A percentile compares a stretch with the other conserved stretches of the same genome.
phyloP scores from a whole-genome alignment of 1,284 basidiomycete species.

The Melanopsichium pennsylvanicum region DNA sequence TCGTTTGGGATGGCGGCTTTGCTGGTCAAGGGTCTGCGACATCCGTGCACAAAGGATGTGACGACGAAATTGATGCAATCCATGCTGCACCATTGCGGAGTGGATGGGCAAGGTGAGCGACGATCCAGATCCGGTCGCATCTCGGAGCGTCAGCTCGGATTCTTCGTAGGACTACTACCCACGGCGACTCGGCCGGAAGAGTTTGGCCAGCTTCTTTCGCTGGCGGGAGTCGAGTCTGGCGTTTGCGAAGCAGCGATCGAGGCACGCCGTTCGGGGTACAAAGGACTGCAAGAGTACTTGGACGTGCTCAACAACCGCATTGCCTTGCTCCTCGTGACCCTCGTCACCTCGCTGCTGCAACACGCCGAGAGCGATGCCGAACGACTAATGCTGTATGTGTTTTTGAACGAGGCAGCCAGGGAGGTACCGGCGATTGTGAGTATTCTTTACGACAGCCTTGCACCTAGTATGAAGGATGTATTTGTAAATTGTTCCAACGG shows the following conservation, averaged over 20 bases:
- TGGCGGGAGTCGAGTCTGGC: slow-evolving; percentile 45
- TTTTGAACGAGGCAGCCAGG: slow-evolving; percentile 55
- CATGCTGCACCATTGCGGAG: slow-evolving; percentile 48
- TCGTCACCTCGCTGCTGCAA: slow-evolving; percentile 53
- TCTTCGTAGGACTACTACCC: slow-evolving; percentile 58
- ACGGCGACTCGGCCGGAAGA: slow-evolving; percentile 52
- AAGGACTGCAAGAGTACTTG: slow-evolving; percentile 47
- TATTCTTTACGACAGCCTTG: slow-evolving; percentile 59
- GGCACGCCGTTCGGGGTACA: slow-evolving; percentile 36
- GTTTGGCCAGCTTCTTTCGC: slow-evolving; percentile 50
- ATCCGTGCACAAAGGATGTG: slow-evolving; percentile 52
- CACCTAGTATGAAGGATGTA: slow-evolving; percentile 54
- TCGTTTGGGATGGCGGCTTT: slow-evolving; percentile 59
- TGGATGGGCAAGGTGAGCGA: slow-evolving; percentile 38
- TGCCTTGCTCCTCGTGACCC: slow-evolving; percentile 54
- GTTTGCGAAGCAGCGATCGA: slow-evolving; percentile 38
- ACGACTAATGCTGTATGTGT: slow-evolving; percentile 51
- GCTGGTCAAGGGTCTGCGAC: slow-evolving; percentile 58
- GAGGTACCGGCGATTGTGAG: slow-evolving; percentile 59
- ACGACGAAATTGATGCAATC: slow-evolving; percentile 54
- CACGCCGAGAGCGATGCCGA: slow-evolving; percentile 58
- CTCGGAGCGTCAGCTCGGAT: slow-evolving; percentile 51
- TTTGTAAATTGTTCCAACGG: slow-evolving; percentile 57
- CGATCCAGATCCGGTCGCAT: slow-evolving; percentile 44
- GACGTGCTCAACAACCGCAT: slow-evolving; percentile 55